These are phyloP conservation scores for Rhizopogon sp. DNA, from an alignment of 768 basidiomycete genomes.

Conservation along the genomic window DNA sequence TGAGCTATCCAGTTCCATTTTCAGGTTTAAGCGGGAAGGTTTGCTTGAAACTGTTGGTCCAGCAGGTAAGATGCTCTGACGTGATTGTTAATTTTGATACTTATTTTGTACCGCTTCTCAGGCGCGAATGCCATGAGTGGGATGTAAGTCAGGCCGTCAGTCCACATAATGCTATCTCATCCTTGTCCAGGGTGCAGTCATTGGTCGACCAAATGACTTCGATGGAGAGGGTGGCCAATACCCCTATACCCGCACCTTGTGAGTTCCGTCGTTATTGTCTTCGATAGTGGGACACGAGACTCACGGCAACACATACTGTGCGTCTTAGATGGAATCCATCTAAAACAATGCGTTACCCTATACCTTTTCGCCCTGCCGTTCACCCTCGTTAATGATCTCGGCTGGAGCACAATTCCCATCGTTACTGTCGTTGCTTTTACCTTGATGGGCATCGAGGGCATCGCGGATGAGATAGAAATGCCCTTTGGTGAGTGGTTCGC, in stretches of 20 bases:
- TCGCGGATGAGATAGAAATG: conserved; percentile 93
- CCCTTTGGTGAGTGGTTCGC: conserved; percentile 65
- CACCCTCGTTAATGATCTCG: conserved; percentile 76
- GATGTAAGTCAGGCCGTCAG: conserved; percentile 38
- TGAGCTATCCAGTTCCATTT: conserved; percentile 66
- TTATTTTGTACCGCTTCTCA: conserved; percentile 17
- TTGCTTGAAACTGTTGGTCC: conserved; percentile 87
- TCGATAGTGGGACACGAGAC: neutral
- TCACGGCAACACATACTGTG: conserved; percentile 3
- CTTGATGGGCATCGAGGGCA: conserved; percentile 93
- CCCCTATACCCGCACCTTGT: conserved; percentile 78
- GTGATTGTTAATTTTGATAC: neutral
- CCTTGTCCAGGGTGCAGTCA: conserved; percentile 51
- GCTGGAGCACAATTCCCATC: conserved; percentile 81
- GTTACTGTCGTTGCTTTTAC: conserved; percentile 87
- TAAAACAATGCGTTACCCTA: conserved; percentile 92
- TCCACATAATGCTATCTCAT: neutral
- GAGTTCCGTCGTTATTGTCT: conserved; percentile 16
- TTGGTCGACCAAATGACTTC: conserved; percentile 82
- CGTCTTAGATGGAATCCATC: conserved; percentile 73
- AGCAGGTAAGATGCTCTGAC: conserved; percentile 47
- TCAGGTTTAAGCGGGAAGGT: conserved; percentile 73
- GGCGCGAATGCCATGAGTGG: conserved; percentile 75
- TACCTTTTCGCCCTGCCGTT: conserved; percentile 91
- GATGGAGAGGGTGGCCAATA: conserved; percentile 91